phyloP scores from a whole-genome alignment of 257 asterid species.

The Solanum medicagineum region DNA sequence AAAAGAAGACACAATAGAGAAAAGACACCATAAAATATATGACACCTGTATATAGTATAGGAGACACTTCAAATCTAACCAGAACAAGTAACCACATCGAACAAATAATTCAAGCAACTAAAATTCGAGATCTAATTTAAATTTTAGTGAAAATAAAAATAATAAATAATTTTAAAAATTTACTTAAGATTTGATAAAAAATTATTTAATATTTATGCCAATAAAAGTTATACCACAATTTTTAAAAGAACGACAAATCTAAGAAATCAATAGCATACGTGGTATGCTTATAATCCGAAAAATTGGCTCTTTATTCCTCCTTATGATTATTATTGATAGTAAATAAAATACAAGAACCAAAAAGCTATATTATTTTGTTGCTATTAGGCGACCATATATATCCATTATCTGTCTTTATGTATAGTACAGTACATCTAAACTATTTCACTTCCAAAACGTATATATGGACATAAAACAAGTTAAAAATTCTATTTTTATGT shows the following conservation, averaged over 20 bases:
- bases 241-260: not conserved
- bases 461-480: not conserved
- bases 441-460: not conserved
- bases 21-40: not conserved
- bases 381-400: slow-evolving; percentile 12
- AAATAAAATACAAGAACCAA: not conserved
- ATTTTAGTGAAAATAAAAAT: not conserved
- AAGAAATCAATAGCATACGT: not conserved
- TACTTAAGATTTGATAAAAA: not conserved
- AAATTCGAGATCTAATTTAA: not conserved
- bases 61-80: not conserved
- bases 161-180: not conserved
- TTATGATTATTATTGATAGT: not conserved
- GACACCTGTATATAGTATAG: not conserved
- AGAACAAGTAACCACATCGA: not conserved
- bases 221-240: not conserved
- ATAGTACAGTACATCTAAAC: not conserved
- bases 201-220: not conserved
- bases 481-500: not conserved
- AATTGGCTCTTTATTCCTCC: not conserved
- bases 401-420: not conserved
- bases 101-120: not conserved
- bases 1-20: not conserved
- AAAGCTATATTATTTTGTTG: slow-evolving; percentile 11
- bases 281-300: not conserved